Conservation (phyloP, 257 asterid species). For the Fraxinus excelsior region DNA sequence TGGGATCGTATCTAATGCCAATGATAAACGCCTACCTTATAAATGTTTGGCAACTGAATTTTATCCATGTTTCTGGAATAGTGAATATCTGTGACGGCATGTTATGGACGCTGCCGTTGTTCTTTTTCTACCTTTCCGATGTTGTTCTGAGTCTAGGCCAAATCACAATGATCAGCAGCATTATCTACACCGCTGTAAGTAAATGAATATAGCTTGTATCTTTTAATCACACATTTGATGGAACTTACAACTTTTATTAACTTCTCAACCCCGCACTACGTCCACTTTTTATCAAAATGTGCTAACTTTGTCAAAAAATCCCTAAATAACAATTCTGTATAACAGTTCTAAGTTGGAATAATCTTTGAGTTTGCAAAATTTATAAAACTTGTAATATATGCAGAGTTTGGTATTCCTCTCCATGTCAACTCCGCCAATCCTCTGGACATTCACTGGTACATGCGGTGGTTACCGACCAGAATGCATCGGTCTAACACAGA, state of each 20-base stretch:
- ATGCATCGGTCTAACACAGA: conserved; percentile 20
- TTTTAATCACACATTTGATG: no score
- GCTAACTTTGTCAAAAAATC: no score
- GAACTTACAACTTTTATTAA: no score
- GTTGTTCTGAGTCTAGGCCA: neutral
- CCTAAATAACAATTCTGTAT: neutral
- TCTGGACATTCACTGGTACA: neutral
- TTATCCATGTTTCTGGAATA: neutral
- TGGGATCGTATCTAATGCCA: neutral
- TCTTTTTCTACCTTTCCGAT: neutral
- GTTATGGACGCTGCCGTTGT: neutral
- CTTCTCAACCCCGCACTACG: no score
- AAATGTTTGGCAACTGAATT: neutral
- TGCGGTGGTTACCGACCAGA: conserved; percentile 1
- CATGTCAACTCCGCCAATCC: conserved; percentile 27
- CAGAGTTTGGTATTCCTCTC: conserved; percentile 22
- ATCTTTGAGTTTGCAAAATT: no score
- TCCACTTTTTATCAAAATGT: no score
- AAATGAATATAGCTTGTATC: no score
- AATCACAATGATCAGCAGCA: neutral
- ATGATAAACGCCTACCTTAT: neutral
- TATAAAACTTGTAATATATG: neutral
- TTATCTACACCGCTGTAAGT: neutral
- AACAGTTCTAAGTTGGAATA: neutral
- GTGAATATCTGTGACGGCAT: neutral